Percentiles rank a stretch among this genome's conserved stretches.
Conservation (phyloP, 495 filamentous ascomycete species). For the Extremus antarcticus region DNA sequence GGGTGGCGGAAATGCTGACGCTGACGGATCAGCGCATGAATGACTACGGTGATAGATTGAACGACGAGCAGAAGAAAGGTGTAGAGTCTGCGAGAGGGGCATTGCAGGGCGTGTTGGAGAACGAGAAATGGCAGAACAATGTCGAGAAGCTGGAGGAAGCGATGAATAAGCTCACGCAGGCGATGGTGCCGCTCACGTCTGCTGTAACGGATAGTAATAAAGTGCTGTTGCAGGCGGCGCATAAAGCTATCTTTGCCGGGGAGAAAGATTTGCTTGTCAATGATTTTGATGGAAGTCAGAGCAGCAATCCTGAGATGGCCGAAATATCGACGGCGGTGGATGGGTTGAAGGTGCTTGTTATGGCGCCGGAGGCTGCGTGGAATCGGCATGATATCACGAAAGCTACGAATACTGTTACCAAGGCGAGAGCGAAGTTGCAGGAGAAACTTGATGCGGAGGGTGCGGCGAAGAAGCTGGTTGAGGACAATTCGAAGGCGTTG, state of each 20-base stretch:
- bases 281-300: not conserved
- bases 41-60: slow-evolving; percentile 12
- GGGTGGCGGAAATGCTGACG: slow-evolving; percentile 15
- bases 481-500: not conserved
- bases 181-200: not conserved
- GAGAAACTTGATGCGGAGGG: not conserved
- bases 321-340: slow-evolving; percentile 4
- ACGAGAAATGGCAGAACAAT: not conserved
- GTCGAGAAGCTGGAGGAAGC: not conserved
- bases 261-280: slow-evolving; percentile 8
- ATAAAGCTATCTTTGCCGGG: slow-evolving; percentile 14
- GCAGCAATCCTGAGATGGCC: not conserved
- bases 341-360: slow-evolving; percentile 7
- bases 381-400: not conserved
- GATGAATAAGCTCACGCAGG: not conserved
- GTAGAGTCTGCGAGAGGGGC: not conserved
- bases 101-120: slow-evolving; percentile 5
- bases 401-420: slow-evolving; percentile 1
- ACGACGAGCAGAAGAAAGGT: slow-evolving; percentile 8
- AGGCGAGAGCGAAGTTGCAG: slow-evolving; percentile 7
- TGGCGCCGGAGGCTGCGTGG: slow-evolving; percentile 11
- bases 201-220: not conserved
- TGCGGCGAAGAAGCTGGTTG: not conserved
- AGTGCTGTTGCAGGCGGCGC: slow-evolving; percentile 1
- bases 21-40: slow-evolving; percentile 14